A percentile compares a stretch with the other conserved stretches of the same genome.
Conservation (phyloP, 352 stramenopile genomes). For the Poterioochromonas sp. region DNA sequence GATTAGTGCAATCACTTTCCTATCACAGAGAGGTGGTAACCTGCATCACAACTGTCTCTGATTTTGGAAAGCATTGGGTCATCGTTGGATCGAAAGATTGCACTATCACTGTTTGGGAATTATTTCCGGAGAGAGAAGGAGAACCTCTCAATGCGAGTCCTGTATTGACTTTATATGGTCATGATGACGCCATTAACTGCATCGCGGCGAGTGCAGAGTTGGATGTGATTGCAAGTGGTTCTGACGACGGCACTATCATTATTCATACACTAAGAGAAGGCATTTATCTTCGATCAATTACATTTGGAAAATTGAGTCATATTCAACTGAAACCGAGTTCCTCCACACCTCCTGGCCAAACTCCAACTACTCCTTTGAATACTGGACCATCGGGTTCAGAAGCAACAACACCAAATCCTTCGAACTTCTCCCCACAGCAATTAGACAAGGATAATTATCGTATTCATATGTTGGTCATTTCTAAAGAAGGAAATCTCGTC, state of each 20-base stretch:
- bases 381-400: neutral
- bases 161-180: conserved; percentile 34
- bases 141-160: neutral
- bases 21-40: conserved; percentile 40
- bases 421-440: neutral
- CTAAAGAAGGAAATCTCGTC: conserved; percentile 37
- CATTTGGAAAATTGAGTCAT: neutral
- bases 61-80: conserved; percentile 29
- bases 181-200: conserved; percentile 41
- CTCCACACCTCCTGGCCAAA: neutral
- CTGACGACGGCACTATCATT: conserved; percentile 41
- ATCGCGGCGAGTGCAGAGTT: conserved; percentile 35
- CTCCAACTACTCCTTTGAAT: neutral
- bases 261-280: conserved; percentile 30
- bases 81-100: conserved; percentile 42
- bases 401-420: neutral
- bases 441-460: neutral
- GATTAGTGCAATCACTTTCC: conserved; percentile 37
- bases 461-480: conserved; percentile 40
- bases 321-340: neutral
- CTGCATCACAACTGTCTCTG: conserved; percentile 37
- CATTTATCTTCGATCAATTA: conserved; percentile 29
- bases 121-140: neutral
- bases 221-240: conserved; percentile 38
- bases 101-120: conserved; percentile 41